Percentiles rank a stretch among this genome's conserved stretches.
These are phyloP conservation scores for Trichoderma koningii DNA, from an alignment of 2,329 filamentous ascomycete species.

Conservation along the genomic window DNA sequence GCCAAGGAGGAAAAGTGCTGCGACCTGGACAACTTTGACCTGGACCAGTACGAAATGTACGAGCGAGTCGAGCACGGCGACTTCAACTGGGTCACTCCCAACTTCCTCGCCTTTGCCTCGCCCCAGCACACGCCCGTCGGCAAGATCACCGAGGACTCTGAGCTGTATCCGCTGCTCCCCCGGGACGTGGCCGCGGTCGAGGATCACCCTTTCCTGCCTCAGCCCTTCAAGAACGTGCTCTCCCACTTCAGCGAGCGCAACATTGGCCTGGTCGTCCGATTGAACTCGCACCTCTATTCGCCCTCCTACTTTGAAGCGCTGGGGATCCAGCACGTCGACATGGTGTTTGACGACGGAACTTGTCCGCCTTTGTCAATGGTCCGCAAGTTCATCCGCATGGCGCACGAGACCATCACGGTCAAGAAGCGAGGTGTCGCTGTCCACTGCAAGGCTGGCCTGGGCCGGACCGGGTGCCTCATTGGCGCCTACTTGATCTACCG, in stretches of 20 bases:
- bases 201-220: slow-evolving; percentile 68
- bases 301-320: slow-evolving; percentile 96
- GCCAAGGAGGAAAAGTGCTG: slow-evolving; percentile 95
- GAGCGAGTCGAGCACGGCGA: slow-evolving; percentile 97
- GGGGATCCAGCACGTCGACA: slow-evolving; percentile 93
- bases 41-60: slow-evolving; percentile 95
- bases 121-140: slow-evolving; percentile 79
- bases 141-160: slow-evolving; percentile 70
- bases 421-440: slow-evolving; percentile 94
- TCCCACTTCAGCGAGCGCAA: slow-evolving; percentile 84
- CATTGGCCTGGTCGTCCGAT: slow-evolving; percentile 87
- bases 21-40: slow-evolving; percentile 87
- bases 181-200: slow-evolving; percentile 74
- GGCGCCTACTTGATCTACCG: slow-evolving; percentile 97
- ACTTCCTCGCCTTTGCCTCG: slow-evolving; percentile 95
- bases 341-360: slow-evolving; percentile 99
- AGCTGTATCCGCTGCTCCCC: slow-evolving; percentile 73
- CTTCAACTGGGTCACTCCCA: slow-evolving; percentile 98
- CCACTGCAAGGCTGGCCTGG: slow-evolving; percentile 96
- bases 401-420: slow-evolving; percentile 89
- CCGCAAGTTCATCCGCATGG: slow-evolving; percentile 89
- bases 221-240: slow-evolving; percentile 94
- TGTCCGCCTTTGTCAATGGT: slow-evolving; percentile 89
- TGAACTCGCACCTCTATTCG: slow-evolving; percentile 95
- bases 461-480: slow-evolving; percentile 92